These are phyloP conservation scores for Kwoniella shivajii DNA, from an alignment of 1,284 basidiomycete species.

Conservation along the genomic window DNA sequence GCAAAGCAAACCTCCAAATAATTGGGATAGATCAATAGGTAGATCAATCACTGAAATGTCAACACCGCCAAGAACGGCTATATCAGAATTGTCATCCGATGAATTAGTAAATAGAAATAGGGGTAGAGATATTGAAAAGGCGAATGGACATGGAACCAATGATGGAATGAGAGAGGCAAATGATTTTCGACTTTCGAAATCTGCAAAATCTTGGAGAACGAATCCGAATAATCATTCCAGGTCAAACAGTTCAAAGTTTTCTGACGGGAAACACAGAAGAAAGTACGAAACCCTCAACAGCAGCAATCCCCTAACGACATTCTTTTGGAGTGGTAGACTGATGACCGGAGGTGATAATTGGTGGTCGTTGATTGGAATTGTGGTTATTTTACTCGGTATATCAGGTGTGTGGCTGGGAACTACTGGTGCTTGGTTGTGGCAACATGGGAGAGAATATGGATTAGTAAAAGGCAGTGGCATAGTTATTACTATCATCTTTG, in stretches of 20 bases:
- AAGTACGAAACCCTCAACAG: constrained; percentile 26
- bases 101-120: constrained; percentile 22
- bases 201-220: neutral
- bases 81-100: constrained; percentile 27
- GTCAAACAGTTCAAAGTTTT: neutral
- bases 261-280: neutral
- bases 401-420: constrained; percentile 78
- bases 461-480: constrained; percentile 75
- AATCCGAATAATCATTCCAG: neutral
- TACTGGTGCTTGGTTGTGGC: constrained; percentile 85
- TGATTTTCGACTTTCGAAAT: neutral
- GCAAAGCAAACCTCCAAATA: neutral
- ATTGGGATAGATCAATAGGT: constrained; percentile 17
- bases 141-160: neutral
- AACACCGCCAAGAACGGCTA: constrained; percentile 19
- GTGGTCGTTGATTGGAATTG: constrained; percentile 69
- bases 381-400: constrained; percentile 66
- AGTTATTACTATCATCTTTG: constrained; percentile 67
- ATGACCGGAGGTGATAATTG: constrained; percentile 83
- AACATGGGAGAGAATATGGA: constrained; percentile 70
- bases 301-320: constrained; percentile 57
- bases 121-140: constrained; percentile 1
- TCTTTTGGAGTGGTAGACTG: constrained; percentile 69
- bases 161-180: neutral
- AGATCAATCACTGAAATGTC: constrained; percentile 28